Evolutionary conservation across 164 flowering plant species (phyloP).

Genomic region (Vitis vinifera): ASM3070453v1 NC_081805.1:12501501-12502000

Average conservation of each 20-base stretch:
- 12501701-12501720: constrained; percentile 1
- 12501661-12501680: constrained; percentile 6
- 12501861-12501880: constrained; percentile 5
- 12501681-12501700: constrained; percentile 13
- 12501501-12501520: background rate
- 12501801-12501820: constrained; percentile 24
- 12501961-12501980: background rate
- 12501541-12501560: background rate
- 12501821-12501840: constrained; percentile 28
- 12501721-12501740: constrained; percentile 12
- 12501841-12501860: constrained; percentile 4
- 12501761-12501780: constrained; percentile 20
- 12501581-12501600: background rate
- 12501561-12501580: background rate
- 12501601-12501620: background rate
- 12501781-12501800: constrained; percentile 21
- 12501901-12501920: background rate
- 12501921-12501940: background rate
- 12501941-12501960: background rate
- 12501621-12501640: background rate
- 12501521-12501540: background rate
- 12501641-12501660: constrained; percentile 5
- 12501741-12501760: constrained; percentile 11
- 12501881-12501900: background rate
- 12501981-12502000: background rate